phyloP scores from a whole-genome alignment of 192 early-diverging fungal genomes.

The Coemansia sp. region DNA sequence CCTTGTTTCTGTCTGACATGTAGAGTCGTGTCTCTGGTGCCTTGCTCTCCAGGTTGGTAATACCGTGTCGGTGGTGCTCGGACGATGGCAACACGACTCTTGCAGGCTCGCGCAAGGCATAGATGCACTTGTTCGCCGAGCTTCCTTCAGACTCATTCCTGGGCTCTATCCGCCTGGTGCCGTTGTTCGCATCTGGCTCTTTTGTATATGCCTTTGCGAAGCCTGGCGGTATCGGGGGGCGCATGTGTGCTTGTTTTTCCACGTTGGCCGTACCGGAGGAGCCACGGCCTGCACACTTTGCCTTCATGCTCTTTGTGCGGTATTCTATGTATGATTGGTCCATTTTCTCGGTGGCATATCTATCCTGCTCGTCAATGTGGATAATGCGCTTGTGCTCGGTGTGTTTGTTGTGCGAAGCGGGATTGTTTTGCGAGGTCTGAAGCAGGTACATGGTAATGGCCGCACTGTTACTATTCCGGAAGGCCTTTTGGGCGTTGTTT shows the following conservation, averaged over 20 bases:
- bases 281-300: too few species aligned
- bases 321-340: slow-evolving; percentile 5
- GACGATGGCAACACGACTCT: not conserved
- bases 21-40: not conserved
- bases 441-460: slow-evolving; percentile 4
- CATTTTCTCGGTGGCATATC: not conserved
- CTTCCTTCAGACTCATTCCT: not conserved
- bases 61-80: not conserved
- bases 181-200: not conserved
- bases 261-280: not conserved
- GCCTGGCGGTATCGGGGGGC: not conserved
- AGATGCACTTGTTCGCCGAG: not conserved
- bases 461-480: not conserved
- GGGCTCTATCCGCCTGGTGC: not conserved
- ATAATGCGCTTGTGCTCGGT: not conserved
- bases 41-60: not conserved
- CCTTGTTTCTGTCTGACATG: not conserved
- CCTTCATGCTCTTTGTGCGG: not conserved
- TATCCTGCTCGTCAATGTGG: not conserved
- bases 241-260: not conserved
- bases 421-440: not conserved
- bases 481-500: not conserved
- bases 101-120: not conserved
- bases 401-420: not conserved
- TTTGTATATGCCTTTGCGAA: not conserved